phyloP scores from a whole-genome alignment of 129 eudicot genomes.

The Chrysanthemum makinoi region DNA sequence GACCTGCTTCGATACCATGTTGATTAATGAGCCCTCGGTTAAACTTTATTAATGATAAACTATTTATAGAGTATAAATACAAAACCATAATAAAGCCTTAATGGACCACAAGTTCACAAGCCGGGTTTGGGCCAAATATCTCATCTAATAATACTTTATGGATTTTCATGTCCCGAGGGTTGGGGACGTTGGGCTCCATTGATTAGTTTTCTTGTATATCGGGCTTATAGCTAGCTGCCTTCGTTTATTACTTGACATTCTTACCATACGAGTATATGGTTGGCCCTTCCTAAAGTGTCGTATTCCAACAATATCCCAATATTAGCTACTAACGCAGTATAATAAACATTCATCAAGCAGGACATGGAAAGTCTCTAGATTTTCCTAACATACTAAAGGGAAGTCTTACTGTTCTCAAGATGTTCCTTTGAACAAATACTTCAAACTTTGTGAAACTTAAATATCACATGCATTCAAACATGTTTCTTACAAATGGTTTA shows the following conservation, averaged over 20 bases:
- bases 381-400: not conserved
- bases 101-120: no score
- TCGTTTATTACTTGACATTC: not conserved
- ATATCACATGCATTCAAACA: slow-evolving; percentile 24
- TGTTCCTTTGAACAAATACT: slow-evolving; percentile 8
- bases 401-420: not conserved
- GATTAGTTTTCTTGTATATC: not conserved
- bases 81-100: no score
- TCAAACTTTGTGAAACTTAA: slow-evolving; percentile 11
- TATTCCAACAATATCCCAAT: not conserved
- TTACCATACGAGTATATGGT: not conserved
- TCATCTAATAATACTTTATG: not conserved
- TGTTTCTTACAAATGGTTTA: slow-evolving; percentile 34
- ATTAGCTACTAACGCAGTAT: not conserved
- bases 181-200: not conserved
- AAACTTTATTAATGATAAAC: no score
- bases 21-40: no score
- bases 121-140: no score
- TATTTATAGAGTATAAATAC: no score
- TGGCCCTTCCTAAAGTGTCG: not conserved
- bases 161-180: not conserved
- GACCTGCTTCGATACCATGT: no score
- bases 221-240: not conserved
- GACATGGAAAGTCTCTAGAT: not conserved
- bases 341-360: not conserved